A percentile compares a stretch with the other conserved stretches of the same genome.
These are phyloP conservation scores for Sugiyamaella smithiae DNA, from an alignment of 805 yeast species.

Conservation along the genomic window DNA sequence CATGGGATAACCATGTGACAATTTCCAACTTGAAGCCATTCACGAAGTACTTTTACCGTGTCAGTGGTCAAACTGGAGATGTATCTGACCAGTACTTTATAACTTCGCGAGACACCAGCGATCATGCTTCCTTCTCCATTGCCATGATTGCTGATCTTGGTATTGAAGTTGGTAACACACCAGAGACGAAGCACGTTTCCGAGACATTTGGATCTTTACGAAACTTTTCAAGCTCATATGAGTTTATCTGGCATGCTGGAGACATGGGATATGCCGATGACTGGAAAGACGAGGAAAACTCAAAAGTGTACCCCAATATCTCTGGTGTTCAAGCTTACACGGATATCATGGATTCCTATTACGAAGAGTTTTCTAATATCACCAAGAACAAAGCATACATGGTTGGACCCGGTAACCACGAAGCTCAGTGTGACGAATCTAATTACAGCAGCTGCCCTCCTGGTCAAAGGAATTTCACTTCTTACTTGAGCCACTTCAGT, in stretches of 20 bases:
- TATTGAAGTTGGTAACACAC: constrained; percentile 4
- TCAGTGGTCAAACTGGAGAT: constrained; percentile 1
- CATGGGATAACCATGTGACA: constrained; percentile 27
- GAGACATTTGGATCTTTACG: constrained; percentile 20
- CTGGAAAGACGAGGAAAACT: constrained; percentile 28
- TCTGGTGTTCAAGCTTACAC: constrained; percentile 12
- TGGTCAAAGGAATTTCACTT: constrained; percentile 31
- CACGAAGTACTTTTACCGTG: constrained; percentile 29
- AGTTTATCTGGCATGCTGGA: constrained; percentile 30
- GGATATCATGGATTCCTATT: constrained; percentile 17
- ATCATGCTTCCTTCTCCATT: constrained; percentile 12
- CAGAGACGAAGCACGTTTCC: constrained; percentile 12
- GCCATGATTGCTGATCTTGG: constrained; percentile 22
- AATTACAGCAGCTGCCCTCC: constrained; percentile 5
- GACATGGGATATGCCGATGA: constrained; percentile 35
- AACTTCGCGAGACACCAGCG: constrained; percentile 18
- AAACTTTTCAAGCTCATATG: constrained; percentile 18
- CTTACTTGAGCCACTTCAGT: constrained; percentile 28
- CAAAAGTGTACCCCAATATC: constrained; percentile 7
- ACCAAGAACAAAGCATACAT: constrained; percentile 20
- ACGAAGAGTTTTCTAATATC: constrained; percentile 14
- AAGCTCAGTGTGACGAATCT: constrained; percentile 8
- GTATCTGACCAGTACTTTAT: constrained; percentile 15
- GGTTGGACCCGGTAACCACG: constrained; percentile 28
- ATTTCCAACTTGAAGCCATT: constrained; percentile 24